Conservation (phyloP, 805 yeast genomes). For the Wickerhamomyces kurtzmanii region DNA sequence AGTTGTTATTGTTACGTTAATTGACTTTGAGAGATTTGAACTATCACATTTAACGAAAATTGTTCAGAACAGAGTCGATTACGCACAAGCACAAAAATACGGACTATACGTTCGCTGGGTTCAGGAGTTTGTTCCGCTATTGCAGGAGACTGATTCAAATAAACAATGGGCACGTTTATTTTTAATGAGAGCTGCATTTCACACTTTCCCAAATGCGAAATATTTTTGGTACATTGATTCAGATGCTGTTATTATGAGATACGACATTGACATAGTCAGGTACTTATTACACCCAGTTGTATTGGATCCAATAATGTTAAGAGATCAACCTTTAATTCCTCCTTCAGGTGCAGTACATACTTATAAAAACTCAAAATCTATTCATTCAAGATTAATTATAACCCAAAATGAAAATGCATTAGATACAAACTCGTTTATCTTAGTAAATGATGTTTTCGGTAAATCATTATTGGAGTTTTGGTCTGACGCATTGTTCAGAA, state of each 20-base stretch:
- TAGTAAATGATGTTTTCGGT: slow-evolving; percentile 56
- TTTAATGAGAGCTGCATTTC: slow-evolving; percentile 78
- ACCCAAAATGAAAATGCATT: slow-evolving; percentile 62
- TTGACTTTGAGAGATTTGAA: slow-evolving; percentile 64
- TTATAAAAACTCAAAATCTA: slow-evolving; percentile 46
- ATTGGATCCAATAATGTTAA: slow-evolving; percentile 52
- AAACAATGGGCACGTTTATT: slow-evolving; percentile 56
- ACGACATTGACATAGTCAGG: slow-evolving; percentile 46
- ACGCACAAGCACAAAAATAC: slow-evolving; percentile 71
- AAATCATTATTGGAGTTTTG: slow-evolving; percentile 70
- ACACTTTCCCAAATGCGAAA: slow-evolving; percentile 85
- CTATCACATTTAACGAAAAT: slow-evolving; percentile 51
- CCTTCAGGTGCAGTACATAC: slow-evolving; percentile 63
- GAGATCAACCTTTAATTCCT: slow-evolving; percentile 66
- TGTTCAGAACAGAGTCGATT: slow-evolving; percentile 81
- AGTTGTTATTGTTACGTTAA: slow-evolving; percentile 65
- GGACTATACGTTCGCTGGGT: slow-evolving; percentile 81
- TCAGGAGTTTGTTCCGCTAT: slow-evolving; percentile 67
- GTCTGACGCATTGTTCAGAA: slow-evolving; percentile 62
- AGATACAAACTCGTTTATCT: slow-evolving; percentile 62
- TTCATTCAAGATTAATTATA: slow-evolving; percentile 46
- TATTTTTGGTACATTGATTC: slow-evolving; percentile 86
- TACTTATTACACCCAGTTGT: slow-evolving; percentile 52
- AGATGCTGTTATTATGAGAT: slow-evolving; percentile 67
- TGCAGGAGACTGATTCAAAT: slow-evolving; percentile 33